A percentile compares a stretch with the other conserved stretches of the same genome.
phyloP scores from a whole-genome alignment of 2,329 filamentous ascomycete genomes.

The Xylaria sp. region DNA sequence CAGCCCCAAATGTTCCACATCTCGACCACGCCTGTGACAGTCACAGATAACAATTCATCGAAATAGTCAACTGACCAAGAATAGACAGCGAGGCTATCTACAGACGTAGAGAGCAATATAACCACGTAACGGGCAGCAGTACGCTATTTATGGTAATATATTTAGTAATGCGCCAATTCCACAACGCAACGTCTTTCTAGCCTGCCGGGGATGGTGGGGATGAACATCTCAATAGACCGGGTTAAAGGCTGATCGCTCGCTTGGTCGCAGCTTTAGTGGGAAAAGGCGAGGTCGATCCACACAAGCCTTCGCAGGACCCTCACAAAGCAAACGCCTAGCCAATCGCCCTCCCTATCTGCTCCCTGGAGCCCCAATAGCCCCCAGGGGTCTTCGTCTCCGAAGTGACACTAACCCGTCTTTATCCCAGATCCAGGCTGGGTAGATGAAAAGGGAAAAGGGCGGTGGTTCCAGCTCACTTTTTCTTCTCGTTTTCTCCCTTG shows the following conservation, averaged over 20 bases:
- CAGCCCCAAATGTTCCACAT: constrained; percentile 5
- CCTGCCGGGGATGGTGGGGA: constrained; percentile 10
- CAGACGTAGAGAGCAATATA: too few species aligned
- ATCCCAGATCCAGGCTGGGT: background rate
- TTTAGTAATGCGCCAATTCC: background rate
- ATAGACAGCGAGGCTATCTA: too few species aligned
- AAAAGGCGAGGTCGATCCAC: constrained; percentile 42
- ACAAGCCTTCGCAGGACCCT: constrained; percentile 34
- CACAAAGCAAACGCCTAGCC: constrained; percentile 13
- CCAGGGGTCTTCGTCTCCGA: constrained; percentile 14
- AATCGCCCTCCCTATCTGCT: background rate
- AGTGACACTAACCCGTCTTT: constrained; percentile 23
- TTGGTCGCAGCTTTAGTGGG: constrained; percentile 15
- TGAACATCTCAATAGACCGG: constrained; percentile 9
- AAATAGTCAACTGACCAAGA: too few species aligned
- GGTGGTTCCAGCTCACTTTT: constrained; percentile 22
- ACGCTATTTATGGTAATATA: background rate
- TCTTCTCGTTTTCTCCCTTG: constrained; percentile 11
- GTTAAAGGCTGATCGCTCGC: constrained; percentile 1
- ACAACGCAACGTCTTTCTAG: background rate
- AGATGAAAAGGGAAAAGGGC: constrained; percentile 24
- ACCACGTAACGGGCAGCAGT: too few species aligned
- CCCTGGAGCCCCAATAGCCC: background rate
- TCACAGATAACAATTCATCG: too few species aligned
- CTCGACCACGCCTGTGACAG: background rate